Evolutionary conservation across 768 basidiomycete genomes (phyloP), one percentile per base, ranked within the genome.

Genomic region (Amanita molliuscula): DNA sequence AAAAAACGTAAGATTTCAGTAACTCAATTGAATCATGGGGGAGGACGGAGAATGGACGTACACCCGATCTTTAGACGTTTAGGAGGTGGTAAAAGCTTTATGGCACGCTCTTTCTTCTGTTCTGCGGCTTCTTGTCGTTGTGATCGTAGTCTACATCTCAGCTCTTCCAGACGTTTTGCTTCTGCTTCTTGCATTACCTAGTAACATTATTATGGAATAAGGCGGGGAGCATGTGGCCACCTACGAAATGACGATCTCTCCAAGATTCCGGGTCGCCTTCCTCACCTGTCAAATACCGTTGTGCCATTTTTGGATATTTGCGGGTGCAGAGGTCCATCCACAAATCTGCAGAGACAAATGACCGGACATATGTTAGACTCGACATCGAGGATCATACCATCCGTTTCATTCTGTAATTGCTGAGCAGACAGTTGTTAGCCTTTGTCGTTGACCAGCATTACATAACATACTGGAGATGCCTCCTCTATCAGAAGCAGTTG

Each of bases 71-170:
- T 77, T 29, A 71, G 57, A 45, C 86, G 82, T 66, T 87, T 88
- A 25, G 73, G 56, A 18, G 78, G 81, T 23, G 84, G 85, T 11
- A 84, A 55, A 47, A 81, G 58, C 62, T 87, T 88, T 52, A 91
- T 76, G 64, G 84, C 81, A 52, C 79, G 74, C 63, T 84, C 84
- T 63, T 75, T 86, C 70, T 84, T 88, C 54, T 80, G 81, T 60
- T 83, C 80, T 33, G 82, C 84, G 9, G 76, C 82, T 61, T 83
- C 80, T 58, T 77, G 71, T 16, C 85, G 79, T 58, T 82, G 78
- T 41, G 65, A 76, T 54, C 84, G 79, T 55, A 90, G 70, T 55
- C 74, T 81, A 37, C 69, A 71, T 26, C 77, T 76, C 9, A 77
- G 69, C 60, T 79, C 77, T 61, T 87, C 81, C 23, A 89, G 64